Evolutionary conservation across 768 basidiomycete genomes (phyloP).

Genomic region (Dentipellis sp.): DNA sequence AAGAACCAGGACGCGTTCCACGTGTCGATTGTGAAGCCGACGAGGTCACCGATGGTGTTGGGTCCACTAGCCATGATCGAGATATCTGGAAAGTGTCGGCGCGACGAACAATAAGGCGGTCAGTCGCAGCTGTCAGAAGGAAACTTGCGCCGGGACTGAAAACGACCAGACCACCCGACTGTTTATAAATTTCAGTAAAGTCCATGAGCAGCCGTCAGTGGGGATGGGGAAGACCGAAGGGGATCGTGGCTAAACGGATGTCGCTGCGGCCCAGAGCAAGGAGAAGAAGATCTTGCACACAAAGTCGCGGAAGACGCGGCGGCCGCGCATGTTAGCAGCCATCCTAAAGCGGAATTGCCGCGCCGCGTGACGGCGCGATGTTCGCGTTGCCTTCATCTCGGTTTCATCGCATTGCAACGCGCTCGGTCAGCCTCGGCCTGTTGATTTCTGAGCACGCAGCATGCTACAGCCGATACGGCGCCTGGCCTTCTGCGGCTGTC

Average conservation of each 20-base stretch:
- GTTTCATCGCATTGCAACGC: too few species aligned
- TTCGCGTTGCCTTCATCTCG: too few species aligned
- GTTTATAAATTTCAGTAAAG: constrained; percentile 80
- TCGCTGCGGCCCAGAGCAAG: background rate
- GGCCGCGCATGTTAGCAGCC: background rate
- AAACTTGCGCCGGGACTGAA: constrained; percentile 88
- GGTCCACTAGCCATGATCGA: constrained; percentile 66
- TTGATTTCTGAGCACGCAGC: too few species aligned
- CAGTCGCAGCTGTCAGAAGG: constrained; percentile 69
- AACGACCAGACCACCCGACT: constrained; percentile 53
- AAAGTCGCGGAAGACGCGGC: background rate
- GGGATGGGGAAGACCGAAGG: background rate
- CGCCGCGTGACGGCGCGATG: too few species aligned
- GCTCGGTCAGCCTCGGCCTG: too few species aligned
- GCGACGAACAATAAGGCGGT: constrained; percentile 75
- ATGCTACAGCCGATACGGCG: too few species aligned
- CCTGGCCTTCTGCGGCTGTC: too few species aligned
- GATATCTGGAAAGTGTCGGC: constrained; percentile 79
- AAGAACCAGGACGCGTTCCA: constrained; percentile 14
- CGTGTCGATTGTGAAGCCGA: constrained; percentile 22
- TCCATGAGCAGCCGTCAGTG: constrained; percentile 42
- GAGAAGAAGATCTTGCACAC: background rate
- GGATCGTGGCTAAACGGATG: background rate
- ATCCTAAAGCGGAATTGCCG: too few species aligned
- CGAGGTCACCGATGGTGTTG: constrained; percentile 37